Percentiles rank a stretch among this genome's conserved stretches.
phyloP scores from a whole-genome alignment of 2,329 filamentous ascomycete genomes.

The Raffaelea ambrosiae region DNA sequence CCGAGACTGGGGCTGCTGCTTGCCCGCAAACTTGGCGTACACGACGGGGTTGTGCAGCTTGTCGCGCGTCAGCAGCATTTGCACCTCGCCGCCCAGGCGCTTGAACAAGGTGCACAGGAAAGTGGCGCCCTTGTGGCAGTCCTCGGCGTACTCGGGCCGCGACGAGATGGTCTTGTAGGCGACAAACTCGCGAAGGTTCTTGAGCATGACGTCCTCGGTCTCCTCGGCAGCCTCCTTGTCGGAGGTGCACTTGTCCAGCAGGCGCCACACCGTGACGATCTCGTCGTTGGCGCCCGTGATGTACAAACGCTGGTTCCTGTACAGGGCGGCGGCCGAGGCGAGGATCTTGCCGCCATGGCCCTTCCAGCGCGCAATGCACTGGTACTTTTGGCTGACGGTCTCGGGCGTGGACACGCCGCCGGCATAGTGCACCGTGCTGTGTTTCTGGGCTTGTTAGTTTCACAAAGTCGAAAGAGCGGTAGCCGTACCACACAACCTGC shows the following conservation, averaged over 20 bases:
- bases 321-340: slow-evolving; percentile 66
- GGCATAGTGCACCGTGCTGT: slow-evolving; percentile 57
- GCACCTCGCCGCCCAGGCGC: slow-evolving; percentile 79
- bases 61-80: slow-evolving; percentile 80
- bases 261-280: slow-evolving; percentile 80
- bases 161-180: slow-evolving; percentile 89
- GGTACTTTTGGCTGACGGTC: slow-evolving; percentile 45
- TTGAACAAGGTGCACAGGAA: slow-evolving; percentile 88
- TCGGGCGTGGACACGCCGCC: slow-evolving; percentile 40
- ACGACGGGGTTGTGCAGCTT: slow-evolving; percentile 80
- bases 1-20: slow-evolving; percentile 42
- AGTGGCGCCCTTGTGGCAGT: slow-evolving; percentile 86
- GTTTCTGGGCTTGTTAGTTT: slow-evolving; percentile 39
- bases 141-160: slow-evolving; percentile 74
- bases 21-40: slow-evolving; percentile 77
- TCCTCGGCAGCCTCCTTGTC: slow-evolving; percentile 27
- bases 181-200: slow-evolving; percentile 75
- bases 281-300: slow-evolving; percentile 93
- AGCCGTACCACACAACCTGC: too few species aligned
- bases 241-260: slow-evolving; percentile 37
- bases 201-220: slow-evolving; percentile 51
- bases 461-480: too few species aligned
- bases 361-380: slow-evolving; percentile 24
- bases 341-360: slow-evolving; percentile 84
- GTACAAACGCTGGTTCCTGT: slow-evolving; percentile 69